Evolutionary conservation across 306 rosid genomes (phyloP).

Genomic region (Cucumis hystrix): DNA sequence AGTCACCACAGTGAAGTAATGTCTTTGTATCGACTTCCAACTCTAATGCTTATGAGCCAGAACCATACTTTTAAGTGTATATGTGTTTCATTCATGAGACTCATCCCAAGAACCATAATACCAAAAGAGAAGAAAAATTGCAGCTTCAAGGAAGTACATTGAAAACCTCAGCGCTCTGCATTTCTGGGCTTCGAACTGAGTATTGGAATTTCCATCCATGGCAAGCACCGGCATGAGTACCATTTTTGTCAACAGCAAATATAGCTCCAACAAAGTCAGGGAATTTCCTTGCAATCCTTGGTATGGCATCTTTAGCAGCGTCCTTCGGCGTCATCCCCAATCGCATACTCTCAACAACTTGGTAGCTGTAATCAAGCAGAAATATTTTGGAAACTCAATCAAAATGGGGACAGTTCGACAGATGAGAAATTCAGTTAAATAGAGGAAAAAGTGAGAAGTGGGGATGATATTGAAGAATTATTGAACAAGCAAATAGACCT

Average conservation of each 20-base stretch:
- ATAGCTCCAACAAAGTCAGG: conserved; percentile 75
- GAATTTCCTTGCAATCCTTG: conserved; percentile 55
- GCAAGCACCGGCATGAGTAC: conserved; percentile 82
- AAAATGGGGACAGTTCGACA: neutral
- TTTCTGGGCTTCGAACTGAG: conserved; percentile 61
- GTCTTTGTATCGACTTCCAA: neutral
- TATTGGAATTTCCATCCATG: conserved; percentile 92
- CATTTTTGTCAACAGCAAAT: conserved; percentile 59
- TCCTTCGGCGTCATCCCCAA: conserved; percentile 73
- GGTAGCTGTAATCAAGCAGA: conserved; percentile 51
- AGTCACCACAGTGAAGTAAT: neutral
- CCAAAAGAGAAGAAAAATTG: neutral
- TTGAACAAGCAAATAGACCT: neutral
- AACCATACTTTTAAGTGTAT: neutral
- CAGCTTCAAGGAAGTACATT: conserved; percentile 48
- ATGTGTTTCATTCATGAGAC: neutral
- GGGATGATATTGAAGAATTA: neutral
- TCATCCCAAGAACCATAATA: neutral
- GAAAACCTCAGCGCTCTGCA: conserved; percentile 66
- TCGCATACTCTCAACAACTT: conserved; percentile 96
- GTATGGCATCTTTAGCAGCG: conserved; percentile 72
- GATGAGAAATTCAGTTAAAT: neutral
- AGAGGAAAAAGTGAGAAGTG: neutral
- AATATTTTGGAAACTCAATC: neutral
- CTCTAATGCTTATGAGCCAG: neutral